Percentiles rank a stretch among this genome's conserved stretches.
Conservation (phyloP, 176 grass and related monocot species). For the Phyllostachys edulis region DNA sequence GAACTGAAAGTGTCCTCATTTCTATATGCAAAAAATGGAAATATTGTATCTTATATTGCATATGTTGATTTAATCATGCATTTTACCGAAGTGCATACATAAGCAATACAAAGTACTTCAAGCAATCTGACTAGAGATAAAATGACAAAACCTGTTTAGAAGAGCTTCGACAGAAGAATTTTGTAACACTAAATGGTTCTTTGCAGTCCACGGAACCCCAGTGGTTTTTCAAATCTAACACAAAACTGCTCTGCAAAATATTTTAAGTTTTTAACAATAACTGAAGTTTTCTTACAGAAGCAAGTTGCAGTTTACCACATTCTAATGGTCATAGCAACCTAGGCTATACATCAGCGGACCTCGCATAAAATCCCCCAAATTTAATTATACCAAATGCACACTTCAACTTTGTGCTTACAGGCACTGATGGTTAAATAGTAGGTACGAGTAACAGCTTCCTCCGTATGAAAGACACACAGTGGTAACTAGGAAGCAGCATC, state of each 20-base stretch:
- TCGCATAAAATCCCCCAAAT: neutral
- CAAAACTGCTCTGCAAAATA: neutral
- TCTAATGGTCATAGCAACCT: neutral
- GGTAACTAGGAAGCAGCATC: neutral
- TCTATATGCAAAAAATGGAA: neutral
- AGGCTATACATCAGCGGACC: too few species aligned
- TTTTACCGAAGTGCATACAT: neutral
- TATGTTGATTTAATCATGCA: neutral
- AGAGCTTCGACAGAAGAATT: neutral
- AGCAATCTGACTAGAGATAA: neutral
- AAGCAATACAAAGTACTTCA: neutral
- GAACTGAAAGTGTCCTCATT: neutral
- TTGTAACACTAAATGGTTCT: neutral
- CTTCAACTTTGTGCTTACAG: neutral
- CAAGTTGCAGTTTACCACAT: neutral
- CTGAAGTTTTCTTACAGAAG: neutral
- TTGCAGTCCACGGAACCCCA: neutral
- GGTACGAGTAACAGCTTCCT: neutral
- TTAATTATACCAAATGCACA: neutral
- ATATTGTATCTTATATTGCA: neutral
- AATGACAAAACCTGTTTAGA: neutral
- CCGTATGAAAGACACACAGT: neutral
- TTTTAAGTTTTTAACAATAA: neutral
- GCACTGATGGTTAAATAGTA: neutral
- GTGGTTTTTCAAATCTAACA: neutral